Percentiles rank a stretch among this genome's conserved stretches.
Evolutionary conservation across 768 basidiomycete species (phyloP).

Genomic region (Gloeophyllum trabeum): DNA sequence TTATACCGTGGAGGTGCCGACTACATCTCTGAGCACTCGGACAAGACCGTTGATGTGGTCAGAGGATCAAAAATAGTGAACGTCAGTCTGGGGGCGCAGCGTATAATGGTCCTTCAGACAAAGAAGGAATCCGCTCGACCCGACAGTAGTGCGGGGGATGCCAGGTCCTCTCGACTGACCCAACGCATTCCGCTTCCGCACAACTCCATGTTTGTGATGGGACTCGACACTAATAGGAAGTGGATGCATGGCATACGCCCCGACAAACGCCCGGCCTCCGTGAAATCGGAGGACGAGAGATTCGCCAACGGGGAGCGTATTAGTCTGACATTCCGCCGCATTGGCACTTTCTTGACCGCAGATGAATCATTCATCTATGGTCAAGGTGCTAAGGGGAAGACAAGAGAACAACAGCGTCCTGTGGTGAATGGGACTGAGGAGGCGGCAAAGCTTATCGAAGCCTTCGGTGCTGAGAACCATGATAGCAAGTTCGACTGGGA

Average conservation of each 20-base stretch:
- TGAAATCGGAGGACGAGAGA: conserved; percentile 46
- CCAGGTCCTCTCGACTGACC: conserved; percentile 7
- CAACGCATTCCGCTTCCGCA: conserved; percentile 69
- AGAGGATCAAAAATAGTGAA: conserved; percentile 69
- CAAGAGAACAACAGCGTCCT: conserved; percentile 34
- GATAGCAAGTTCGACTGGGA: conserved; percentile 65
- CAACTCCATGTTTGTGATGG: conserved; percentile 78
- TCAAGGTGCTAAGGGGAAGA: conserved; percentile 62
- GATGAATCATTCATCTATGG: conserved; percentile 52
- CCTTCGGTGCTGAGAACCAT: conserved; percentile 71
- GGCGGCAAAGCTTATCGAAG: conserved; percentile 36
- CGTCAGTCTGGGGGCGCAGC: conserved; percentile 69
- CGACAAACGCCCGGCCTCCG: conserved; percentile 51
- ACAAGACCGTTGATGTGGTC: conserved; percentile 78
- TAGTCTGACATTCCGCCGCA: conserved; percentile 70
- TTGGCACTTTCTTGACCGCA: conserved; percentile 60
- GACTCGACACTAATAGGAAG: conserved; percentile 55
- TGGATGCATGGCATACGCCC: conserved; percentile 74
- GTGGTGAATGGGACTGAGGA: conserved; percentile 43
- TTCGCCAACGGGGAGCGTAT: conserved; percentile 53
- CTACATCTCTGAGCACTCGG: conserved; percentile 80
- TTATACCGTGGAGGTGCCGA: conserved; percentile 70
- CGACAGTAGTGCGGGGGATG: not conserved
- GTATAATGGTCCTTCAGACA: conserved; percentile 61
- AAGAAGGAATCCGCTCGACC: conserved; percentile 36